phyloP scores from a whole-genome alignment of 345 rosid species.

The Salix udensis region DNA sequence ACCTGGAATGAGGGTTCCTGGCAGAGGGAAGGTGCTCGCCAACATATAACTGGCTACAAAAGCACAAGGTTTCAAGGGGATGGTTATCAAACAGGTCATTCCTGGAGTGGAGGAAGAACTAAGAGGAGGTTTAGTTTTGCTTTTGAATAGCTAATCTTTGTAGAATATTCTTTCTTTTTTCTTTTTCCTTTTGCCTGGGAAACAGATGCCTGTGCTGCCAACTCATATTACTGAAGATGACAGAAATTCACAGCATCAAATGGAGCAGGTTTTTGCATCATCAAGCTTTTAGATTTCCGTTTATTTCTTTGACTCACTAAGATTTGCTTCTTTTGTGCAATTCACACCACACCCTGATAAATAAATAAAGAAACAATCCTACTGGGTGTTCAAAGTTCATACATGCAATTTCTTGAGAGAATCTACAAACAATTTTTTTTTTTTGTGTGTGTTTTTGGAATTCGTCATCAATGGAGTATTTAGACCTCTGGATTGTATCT shows the following conservation, averaged over 20 bases:
- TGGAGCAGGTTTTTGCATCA: background rate
- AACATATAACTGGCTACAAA: conserved; percentile 25
- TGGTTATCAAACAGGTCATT: conserved; percentile 25
- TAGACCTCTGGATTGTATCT: too few species aligned
- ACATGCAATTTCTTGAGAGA: background rate
- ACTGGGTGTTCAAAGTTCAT: background rate
- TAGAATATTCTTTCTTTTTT: background rate
- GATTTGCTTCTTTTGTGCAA: background rate
- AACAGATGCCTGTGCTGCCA: background rate
- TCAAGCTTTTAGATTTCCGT: background rate
- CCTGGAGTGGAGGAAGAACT: conserved; percentile 24
- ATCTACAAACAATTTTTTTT: background rate
- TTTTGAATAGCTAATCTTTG: conserved; percentile 13
- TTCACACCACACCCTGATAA: background rate
- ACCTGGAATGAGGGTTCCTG: conserved; percentile 32
- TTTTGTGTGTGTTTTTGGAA: too few species aligned
- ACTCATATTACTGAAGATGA: too few species aligned
- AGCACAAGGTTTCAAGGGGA: conserved; percentile 39
- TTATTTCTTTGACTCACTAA: background rate
- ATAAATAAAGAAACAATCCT: background rate
- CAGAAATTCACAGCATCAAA: background rate
- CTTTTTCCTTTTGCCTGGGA: background rate
- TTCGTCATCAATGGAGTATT: too few species aligned
- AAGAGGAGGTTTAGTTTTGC: conserved; percentile 47
- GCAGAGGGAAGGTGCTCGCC: conserved; percentile 48